Base-by-base conservation (phyloP, 2,329 filamentous ascomycete genomes). In the Epichloe scottii region DNA sequence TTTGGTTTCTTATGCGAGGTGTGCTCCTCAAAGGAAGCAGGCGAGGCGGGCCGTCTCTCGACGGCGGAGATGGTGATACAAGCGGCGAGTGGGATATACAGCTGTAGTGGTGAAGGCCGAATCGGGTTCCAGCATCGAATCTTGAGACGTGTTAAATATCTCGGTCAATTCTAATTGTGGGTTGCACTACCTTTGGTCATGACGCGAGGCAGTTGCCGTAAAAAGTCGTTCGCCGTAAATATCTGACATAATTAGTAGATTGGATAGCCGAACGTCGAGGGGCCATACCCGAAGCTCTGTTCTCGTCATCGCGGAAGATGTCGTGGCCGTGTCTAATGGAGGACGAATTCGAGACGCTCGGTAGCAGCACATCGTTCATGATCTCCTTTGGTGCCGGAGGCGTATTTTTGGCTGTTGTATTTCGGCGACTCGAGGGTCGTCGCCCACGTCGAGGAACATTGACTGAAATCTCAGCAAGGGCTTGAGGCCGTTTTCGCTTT, bases 31-130 rank as follows among this genome's bases (percentile, higher is more conserved):
- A 23, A 14, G 57, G 49, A 21, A 62, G 58, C 2, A 59, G 54
- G 23, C 60, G 60, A 40, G 58, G 42, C 21, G 60, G 56, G 5
- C 63, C 38, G 37, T 65, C 63, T 54, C 61, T 60, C 1, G 61
- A 55, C 8, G 58, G 54, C 12, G 62, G 65, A 8, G 65, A 66
- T 5, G 66, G 66, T n/a, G 66, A 68, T 40, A 60, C 59, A 34
- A 70, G 55, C 52, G 67, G 71, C 15, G 69, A 64, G 47, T 70
- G 68, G 10, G 68, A 63, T 37, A 63, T 61, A 15, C 69, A 57
- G 40, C 66, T 66, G 17, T 72, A 60, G 4, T 63, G 60, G 19
- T 68, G 67, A 35, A 71, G 57, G 17, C 59, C 62, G 19, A 67
- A 61, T 54, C 61, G 62, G 23, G 61, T 60, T 45, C 62, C 64